These are phyloP conservation scores for Trypanosoma rangeli DNA, from an alignment of 208 protist species.

Conservation along the genomic window DNA sequence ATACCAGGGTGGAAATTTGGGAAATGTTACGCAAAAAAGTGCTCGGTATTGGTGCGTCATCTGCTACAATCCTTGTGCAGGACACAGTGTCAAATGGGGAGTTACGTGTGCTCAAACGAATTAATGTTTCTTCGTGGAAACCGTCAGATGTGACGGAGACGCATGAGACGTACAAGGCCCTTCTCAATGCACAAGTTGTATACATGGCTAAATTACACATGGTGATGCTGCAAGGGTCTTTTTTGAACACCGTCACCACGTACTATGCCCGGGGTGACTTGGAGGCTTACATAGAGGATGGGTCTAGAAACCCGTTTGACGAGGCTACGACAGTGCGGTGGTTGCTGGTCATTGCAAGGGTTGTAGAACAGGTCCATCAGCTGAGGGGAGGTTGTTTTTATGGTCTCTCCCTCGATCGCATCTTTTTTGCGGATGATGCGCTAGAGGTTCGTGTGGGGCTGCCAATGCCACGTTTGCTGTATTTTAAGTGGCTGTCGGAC, in stretches of 20 bases:
- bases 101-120: constrained; percentile 65
- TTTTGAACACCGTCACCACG: constrained; percentile 65
- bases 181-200: constrained; percentile 31
- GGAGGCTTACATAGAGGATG: constrained; percentile 59
- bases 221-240: constrained; percentile 56
- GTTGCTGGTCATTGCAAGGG: constrained; percentile 50
- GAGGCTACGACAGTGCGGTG: constrained; percentile 51
- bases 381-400: constrained; percentile 50
- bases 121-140: constrained; percentile 58
- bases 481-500: constrained; percentile 50
- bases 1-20: neutral
- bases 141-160: constrained; percentile 33
- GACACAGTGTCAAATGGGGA: constrained; percentile 55
- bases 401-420: constrained; percentile 53
- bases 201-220: constrained; percentile 56
- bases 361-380: constrained; percentile 36
- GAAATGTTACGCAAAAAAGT: constrained; percentile 84
- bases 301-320: constrained; percentile 29
- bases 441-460: constrained; percentile 49
- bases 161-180: constrained; percentile 40
- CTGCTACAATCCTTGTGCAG: constrained; percentile 80
- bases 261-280: constrained; percentile 63
- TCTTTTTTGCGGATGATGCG: constrained; percentile 35
- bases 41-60: constrained; percentile 58
- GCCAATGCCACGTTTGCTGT: constrained; percentile 56